phyloP scores from a whole-genome alignment of 148 eudicot species.

The Fagopyrum homotropicum region DNA sequence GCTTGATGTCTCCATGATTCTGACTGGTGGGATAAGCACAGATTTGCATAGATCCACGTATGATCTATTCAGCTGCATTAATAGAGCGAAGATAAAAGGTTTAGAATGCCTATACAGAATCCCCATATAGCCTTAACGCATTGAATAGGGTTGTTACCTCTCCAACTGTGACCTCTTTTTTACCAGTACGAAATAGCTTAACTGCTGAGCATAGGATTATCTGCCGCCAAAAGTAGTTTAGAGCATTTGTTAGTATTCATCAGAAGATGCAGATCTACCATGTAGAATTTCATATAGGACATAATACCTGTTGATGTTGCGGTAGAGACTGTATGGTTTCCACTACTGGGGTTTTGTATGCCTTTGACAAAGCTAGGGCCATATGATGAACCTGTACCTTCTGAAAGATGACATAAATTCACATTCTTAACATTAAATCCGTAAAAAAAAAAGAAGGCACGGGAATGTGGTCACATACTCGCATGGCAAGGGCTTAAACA shows the following conservation, averaged over 20 bases:
- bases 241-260: not conserved
- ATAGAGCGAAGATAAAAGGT: not conserved
- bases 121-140: not conserved
- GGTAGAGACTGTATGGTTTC: constrained; percentile 89
- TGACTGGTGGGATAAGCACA: constrained; percentile 50
- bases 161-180: constrained; percentile 65
- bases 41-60: constrained; percentile 75
- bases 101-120: not conserved
- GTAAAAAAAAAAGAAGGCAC: not conserved
- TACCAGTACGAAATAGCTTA: constrained; percentile 66
- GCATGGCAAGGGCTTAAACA: not conserved
- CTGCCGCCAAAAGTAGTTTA: constrained; percentile 29
- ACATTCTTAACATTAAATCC: not conserved
- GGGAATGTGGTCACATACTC: too few relatives aligned
- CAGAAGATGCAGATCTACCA: not conserved
- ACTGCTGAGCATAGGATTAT: constrained; percentile 86
- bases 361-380: constrained; percentile 82
- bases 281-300: not conserved
- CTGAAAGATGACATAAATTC: constrained; percentile 11
- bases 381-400: constrained; percentile 86
- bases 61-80: constrained; percentile 55
- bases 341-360: constrained; percentile 64
- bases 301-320: constrained; percentile 89
- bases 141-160: constrained; percentile 45
- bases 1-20: constrained; percentile 71